Evolutionary conservation across 495 filamentous ascomycete genomes (phyloP).

Genomic region (Podospora didyma): DNA sequence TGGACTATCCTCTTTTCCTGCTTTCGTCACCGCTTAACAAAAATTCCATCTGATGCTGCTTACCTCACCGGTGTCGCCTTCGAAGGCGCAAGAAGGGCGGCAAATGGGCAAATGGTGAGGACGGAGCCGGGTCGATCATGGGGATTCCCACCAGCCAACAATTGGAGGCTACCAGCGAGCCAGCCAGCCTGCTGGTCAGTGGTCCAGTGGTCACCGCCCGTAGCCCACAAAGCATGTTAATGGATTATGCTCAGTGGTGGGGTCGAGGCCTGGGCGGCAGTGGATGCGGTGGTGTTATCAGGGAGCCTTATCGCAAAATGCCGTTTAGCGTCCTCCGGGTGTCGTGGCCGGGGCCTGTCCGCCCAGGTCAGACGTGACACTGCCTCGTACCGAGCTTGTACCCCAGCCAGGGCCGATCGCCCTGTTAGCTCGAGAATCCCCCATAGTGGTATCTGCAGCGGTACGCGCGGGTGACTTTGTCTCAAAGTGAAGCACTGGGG

Average conservation of each 20-base stretch:
- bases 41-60: no score
- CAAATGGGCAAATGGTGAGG: conserved; percentile 15
- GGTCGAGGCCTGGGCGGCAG: neutral
- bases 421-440: neutral
- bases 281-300: conserved; percentile 23
- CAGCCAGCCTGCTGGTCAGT: no score
- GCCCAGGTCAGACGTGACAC: conserved; percentile 7
- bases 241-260: neutral
- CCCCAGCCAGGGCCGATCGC: neutral
- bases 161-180: no score
- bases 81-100: conserved; percentile 16
- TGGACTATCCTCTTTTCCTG: no score
- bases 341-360: neutral
- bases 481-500: neutral
- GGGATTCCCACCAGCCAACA: no score
- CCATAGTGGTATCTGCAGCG: neutral
- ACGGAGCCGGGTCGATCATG: conserved; percentile 1
- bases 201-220: no score
- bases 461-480: conserved; percentile 14
- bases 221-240: neutral
- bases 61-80: neutral
- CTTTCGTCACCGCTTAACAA: no score
- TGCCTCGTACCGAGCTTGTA: conserved; percentile 4
- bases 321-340: conserved; percentile 18
- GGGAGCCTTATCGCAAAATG: conserved; percentile 28